phyloP scores from a whole-genome alignment of 495 filamentous ascomycete genomes.

The Penicillium dipodomyicola region DNA sequence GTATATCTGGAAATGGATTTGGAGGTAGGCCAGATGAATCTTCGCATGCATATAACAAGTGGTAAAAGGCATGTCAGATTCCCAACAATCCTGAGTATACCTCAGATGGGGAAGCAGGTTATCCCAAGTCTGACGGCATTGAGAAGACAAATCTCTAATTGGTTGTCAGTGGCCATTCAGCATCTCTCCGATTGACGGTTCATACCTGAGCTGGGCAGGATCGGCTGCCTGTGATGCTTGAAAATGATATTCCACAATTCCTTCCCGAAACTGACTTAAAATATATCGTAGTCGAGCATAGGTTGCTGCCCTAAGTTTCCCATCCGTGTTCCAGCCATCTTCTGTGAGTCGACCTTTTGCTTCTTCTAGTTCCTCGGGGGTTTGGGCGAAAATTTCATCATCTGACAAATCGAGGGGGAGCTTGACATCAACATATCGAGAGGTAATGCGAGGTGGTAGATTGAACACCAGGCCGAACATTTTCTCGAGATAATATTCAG shows the following conservation, averaged over 20 bases:
- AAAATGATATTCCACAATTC: constrained; percentile 23
- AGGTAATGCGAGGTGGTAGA: constrained; percentile 21
- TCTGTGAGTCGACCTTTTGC: constrained; percentile 6
- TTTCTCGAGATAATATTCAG: constrained; percentile 24
- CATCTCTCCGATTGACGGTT: not conserved
- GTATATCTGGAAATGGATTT: constrained; percentile 24
- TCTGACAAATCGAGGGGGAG: constrained; percentile 23
- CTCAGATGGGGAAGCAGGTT: constrained; percentile 14
- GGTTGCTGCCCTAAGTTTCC: constrained; percentile 15
- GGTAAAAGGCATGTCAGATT: constrained; percentile 10
- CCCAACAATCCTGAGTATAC: constrained; percentile 20
- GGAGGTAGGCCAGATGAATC: constrained; percentile 21
- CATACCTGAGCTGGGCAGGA: constrained; percentile 17
- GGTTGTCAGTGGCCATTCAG: constrained; percentile 4
- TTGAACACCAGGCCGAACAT: constrained; percentile 22
- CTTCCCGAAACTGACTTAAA: constrained; percentile 20
- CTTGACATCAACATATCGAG: constrained; percentile 18
- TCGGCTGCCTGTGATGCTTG: constrained; percentile 13
- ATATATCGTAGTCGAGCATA: constrained; percentile 24
- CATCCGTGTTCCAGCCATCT: constrained; percentile 21
- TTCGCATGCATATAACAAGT: constrained; percentile 21
- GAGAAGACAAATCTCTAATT: constrained; percentile 15
- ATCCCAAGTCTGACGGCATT: constrained; percentile 19
- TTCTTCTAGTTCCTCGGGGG: constrained; percentile 6
- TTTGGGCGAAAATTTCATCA: constrained; percentile 12